Evolutionary conservation across 176 grass and related monocot genomes (phyloP), one percentile per base, ranked within the genome.

Genomic region (Areca catechu): DNA sequence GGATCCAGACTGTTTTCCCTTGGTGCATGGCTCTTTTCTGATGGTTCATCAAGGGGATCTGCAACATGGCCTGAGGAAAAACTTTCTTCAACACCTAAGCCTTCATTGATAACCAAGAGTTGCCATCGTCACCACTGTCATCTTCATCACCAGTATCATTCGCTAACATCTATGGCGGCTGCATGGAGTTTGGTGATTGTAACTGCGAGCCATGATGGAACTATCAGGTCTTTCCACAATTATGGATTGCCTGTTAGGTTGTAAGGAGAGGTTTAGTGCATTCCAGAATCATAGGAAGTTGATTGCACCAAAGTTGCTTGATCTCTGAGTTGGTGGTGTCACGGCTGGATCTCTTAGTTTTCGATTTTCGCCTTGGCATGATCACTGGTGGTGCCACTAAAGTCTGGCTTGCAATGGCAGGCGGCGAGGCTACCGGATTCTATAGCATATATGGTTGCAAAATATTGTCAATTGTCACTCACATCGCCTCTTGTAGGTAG

Each of bases 41-140:
- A 85, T 15, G 48, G 67, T 5, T 43, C 27, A 7, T 22, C 49
- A 10, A 82, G 56, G 62, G 80, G 62, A 3, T 74, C 83, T 0
- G 47, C 71, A 10, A 91, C 87, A 16, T 92, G 93, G 87, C 93
- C 93, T 4, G 87, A 85, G 62, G 93, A 97, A 70, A 88, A 91
- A 19, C 78, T 91, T 49, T 58, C 66, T 50, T 63, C 72, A 1
- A 17, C 24, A 7, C 19, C 37, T 17, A 15, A 70, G 4, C 29
- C 16, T 18, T 70, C 55, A 5, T n/a, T 18, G 10, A 20, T 43
- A 54, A 2, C 48, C 7, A 71, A 49, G 3, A 24, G 53, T 56
- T 60, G 4, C 14, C 20, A 34, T n/a, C 52, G 22, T 17, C 57
- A 58, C 3, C 28, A 25, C 15, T 20, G 57, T 4, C 66, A 57